Conservation (phyloP, 305 asterid genomes). For the Fraxinus paxiana region DNA sequence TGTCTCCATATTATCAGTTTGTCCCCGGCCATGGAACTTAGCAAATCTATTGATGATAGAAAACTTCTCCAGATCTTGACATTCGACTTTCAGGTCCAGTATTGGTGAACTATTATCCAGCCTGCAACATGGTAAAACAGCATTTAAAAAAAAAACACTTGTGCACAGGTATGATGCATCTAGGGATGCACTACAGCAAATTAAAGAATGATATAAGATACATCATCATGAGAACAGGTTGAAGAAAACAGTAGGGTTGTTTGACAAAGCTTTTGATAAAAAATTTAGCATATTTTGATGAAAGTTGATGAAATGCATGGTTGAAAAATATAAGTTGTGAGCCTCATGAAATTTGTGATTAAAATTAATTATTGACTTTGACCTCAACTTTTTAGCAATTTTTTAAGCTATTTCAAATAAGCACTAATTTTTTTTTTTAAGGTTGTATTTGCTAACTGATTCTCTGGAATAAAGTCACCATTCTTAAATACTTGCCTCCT, state of each 20-base stretch:
- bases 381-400: neutral
- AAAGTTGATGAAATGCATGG: neutral
- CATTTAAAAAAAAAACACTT: neutral
- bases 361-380: neutral
- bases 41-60: conserved; percentile 82
- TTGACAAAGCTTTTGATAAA: neutral
- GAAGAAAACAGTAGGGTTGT: neutral
- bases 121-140: conserved; percentile 36
- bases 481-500: neutral
- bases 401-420: neutral
- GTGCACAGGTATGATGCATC: neutral
- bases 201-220: neutral
- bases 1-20: conserved; percentile 44
- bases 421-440: neutral
- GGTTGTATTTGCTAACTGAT: neutral
- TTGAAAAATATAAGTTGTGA: neutral
- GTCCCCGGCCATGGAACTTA: conserved; percentile 80
- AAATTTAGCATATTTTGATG: neutral
- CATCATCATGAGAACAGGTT: neutral
- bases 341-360: neutral
- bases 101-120: conserved; percentile 67
- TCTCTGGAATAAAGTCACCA: neutral
- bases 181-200: neutral
- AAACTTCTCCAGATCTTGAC: conserved; percentile 83
- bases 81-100: conserved; percentile 63